phyloP scores from a whole-genome alignment of 2,329 filamentous ascomycete species.

The Geosmithia putterillii region DNA sequence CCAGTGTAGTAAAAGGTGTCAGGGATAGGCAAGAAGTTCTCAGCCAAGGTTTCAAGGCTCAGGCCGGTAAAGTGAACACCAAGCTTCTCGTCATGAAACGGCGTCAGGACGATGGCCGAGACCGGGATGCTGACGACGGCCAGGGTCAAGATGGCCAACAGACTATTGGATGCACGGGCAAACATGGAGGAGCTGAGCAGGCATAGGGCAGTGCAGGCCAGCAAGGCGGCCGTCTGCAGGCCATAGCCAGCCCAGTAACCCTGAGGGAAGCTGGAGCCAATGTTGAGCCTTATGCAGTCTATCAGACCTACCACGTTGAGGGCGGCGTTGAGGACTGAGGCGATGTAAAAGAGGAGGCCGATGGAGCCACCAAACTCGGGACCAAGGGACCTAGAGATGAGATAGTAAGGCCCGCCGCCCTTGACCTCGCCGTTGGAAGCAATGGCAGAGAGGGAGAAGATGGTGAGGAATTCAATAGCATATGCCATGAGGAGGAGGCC shows the following conservation, averaged over 20 bases:
- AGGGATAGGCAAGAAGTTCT: constrained; percentile 63
- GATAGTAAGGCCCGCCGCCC: constrained; percentile 77
- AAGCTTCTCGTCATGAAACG: constrained; percentile 50
- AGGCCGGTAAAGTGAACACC: constrained; percentile 69
- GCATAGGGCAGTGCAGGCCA: constrained; percentile 63
- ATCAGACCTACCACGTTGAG: constrained; percentile 81
- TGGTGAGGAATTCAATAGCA: constrained; percentile 69
- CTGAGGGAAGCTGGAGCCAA: constrained; percentile 54
- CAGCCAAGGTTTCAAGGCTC: constrained; percentile 54
- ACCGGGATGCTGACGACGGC: constrained; percentile 73
- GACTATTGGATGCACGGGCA: constrained; percentile 64
- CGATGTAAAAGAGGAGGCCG: constrained; percentile 79
- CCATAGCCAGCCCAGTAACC: constrained; percentile 69
- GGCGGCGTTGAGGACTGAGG: constrained; percentile 76
- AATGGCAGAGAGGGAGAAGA: constrained; percentile 76
- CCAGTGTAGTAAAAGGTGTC: constrained; percentile 49
- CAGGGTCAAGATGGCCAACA: constrained; percentile 58
- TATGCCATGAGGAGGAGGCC: constrained; percentile 67
- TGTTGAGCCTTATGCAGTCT: constrained; percentile 68
- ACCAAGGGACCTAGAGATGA: constrained; percentile 75
- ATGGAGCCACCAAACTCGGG: constrained; percentile 86
- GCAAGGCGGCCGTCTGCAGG: constrained; percentile 58
- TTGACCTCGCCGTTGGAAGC: constrained; percentile 83
- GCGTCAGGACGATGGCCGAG: constrained; percentile 55
- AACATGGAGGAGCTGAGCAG: constrained; percentile 72